phyloP scores from a whole-genome alignment of 106 monocot genomes.

The Dioscorea zingiberensis region DNA sequence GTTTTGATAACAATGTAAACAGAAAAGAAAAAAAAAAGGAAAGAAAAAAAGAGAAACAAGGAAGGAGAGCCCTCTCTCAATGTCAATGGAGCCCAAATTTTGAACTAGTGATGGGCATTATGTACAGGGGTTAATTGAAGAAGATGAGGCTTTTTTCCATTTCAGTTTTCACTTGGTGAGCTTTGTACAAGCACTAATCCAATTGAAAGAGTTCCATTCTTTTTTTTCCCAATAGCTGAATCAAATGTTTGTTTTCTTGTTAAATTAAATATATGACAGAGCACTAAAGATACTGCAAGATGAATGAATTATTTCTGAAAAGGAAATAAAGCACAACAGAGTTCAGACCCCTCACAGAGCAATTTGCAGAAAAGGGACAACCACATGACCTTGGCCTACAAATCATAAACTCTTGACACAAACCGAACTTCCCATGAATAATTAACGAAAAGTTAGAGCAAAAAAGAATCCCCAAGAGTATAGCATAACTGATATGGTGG shows the following conservation, averaged over 20 bases:
- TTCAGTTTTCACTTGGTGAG: slow-evolving; percentile 5
- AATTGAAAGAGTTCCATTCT: background rate
- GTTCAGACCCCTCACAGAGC: background rate
- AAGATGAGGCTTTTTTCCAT: slow-evolving; percentile 23
- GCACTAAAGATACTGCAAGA: background rate
- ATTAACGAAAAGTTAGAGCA: slow-evolving; percentile 2
- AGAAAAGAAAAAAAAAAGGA: no score
- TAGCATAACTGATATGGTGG: no score
- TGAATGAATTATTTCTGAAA: slow-evolving; percentile 12
- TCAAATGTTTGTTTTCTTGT: background rate
- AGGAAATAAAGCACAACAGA: slow-evolving; percentile 1
- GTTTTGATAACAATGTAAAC: background rate
- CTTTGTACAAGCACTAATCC: slow-evolving; percentile 12
- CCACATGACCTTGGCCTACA: slow-evolving; percentile 14
- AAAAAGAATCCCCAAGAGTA: background rate
- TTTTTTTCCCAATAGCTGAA: background rate
- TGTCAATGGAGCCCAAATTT: slow-evolving; percentile 24
- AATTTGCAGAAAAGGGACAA: slow-evolving; percentile 4
- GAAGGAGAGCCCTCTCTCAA: slow-evolving; percentile 24
- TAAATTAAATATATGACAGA: background rate
- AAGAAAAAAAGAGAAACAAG: background rate
- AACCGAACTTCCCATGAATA: background rate
- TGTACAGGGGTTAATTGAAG: slow-evolving; percentile 22
- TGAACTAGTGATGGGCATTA: slow-evolving; percentile 5
- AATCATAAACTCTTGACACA: slow-evolving; percentile 10